Base-by-base conservation (phyloP, 2,329 filamentous ascomycete genomes). In the Lasiodiplodia theobromae region DNA sequence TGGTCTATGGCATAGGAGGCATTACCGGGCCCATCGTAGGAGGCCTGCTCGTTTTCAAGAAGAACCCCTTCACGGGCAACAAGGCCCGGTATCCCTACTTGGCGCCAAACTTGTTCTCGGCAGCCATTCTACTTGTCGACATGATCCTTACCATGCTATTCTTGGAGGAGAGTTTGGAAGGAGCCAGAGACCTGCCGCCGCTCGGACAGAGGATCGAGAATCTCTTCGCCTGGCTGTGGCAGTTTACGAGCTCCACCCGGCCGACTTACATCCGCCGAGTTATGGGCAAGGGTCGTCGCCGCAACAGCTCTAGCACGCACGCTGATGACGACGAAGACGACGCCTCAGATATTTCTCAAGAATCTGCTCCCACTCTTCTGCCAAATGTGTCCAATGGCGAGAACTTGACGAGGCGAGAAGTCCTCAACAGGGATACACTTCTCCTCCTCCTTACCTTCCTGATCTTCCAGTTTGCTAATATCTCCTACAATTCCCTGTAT, bases 1-100 rank as follows among this genome's bases (percentile, higher is more conserved):
- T 98, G 49, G 91, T 98, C n/a, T 99, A 99, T 79, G 95, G 95
- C 4, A 84, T 99, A 40, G 96, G 96, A 21, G 93, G 92, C 53
- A 97, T 99, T 70, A 96, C 94, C 0, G 96, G 96, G 0, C 96
- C 96, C 0, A 89, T 96, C 1, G 81, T 98, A n/a, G 96, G 96
- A 16, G 96, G 96, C 0, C 78, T 97, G 51, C 81, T 98, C 67
- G 92, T 97, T 0, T 87, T 90, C 54, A 85, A 84, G 57, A 77
- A 88, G 34, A 86, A 87, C 64, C 88, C 87, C 0, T 86, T 88
- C 72, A 79, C 81, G 23, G 82, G 81, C 34, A 76, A 83, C 58
- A 77, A 81, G 31, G 87, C 87, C 58, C 83, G 85, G 1, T 95
- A 93, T 77, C 96, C 96, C 0, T 99, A 96, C 74, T 84, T 97